Percentiles rank a stretch among this genome's conserved stretches.
Conservation (phyloP, 148 eudicot genomes). For the Spergularia bocconei region DNA sequence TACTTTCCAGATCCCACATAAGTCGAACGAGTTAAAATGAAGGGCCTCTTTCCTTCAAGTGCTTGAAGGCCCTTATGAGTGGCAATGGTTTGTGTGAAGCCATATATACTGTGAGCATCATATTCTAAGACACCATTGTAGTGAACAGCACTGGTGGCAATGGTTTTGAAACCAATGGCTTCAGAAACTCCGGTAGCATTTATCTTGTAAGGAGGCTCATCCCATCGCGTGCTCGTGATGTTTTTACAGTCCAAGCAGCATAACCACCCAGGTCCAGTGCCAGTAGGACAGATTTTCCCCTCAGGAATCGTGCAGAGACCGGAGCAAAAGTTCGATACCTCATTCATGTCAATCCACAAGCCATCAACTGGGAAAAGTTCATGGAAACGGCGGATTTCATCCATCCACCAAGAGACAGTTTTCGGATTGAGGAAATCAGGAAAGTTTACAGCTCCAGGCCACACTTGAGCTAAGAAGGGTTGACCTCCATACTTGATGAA, state of each 20-base stretch:
- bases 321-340: slow-evolving; percentile 81
- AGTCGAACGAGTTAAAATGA: slow-evolving; percentile 77
- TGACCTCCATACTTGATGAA: slow-evolving; percentile 83
- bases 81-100: slow-evolving; percentile 76
- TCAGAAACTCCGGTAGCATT: slow-evolving; percentile 67
- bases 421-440: slow-evolving; percentile 92
- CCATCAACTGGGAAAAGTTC: slow-evolving; percentile 91
- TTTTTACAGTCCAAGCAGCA: slow-evolving; percentile 94
- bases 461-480: slow-evolving; percentile 88
- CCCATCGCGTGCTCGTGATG: slow-evolving; percentile 80
- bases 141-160: slow-evolving; percentile 90
- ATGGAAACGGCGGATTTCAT: slow-evolving; percentile 77
- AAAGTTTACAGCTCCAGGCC: slow-evolving; percentile 97
- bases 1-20: slow-evolving; percentile 90
- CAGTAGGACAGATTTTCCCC: slow-evolving; percentile 68
- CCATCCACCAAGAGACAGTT: slow-evolving; percentile 90
- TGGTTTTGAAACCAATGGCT: slow-evolving; percentile 81
- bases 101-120: slow-evolving; percentile 93
- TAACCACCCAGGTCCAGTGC: slow-evolving; percentile 79
- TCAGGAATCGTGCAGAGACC: slow-evolving; percentile 79
- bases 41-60: slow-evolving; percentile 83
- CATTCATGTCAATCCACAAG: slow-evolving; percentile 97
- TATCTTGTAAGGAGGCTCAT: slow-evolving; percentile 94
- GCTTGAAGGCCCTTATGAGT: slow-evolving; percentile 81
- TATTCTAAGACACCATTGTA: slow-evolving; percentile 90